phyloP scores from a whole-genome alignment of 2,329 filamentous ascomycete species.

The Sphaerostilbella broomeana region DNA sequence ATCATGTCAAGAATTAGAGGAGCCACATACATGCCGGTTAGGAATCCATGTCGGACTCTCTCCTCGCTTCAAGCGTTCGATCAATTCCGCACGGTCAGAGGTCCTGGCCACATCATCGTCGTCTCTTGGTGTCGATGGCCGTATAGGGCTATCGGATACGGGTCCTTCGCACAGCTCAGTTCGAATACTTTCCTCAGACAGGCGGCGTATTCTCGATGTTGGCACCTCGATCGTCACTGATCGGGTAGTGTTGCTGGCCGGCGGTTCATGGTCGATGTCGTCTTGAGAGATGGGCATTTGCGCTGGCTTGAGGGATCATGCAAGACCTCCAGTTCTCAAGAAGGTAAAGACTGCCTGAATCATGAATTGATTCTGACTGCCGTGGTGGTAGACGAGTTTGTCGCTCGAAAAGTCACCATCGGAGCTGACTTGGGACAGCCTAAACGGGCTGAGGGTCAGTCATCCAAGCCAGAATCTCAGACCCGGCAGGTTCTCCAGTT shows the following conservation, averaged over 20 bases:
- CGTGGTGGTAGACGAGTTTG: constrained; percentile 8
- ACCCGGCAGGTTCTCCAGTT: background rate
- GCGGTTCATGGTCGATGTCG: constrained; percentile 35
- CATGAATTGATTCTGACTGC: constrained; percentile 5
- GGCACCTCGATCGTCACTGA: constrained; percentile 15
- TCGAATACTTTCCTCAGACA: constrained; percentile 55
- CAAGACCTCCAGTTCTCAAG: constrained; percentile 14
- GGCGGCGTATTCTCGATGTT: constrained; percentile 21
- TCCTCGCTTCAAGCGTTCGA: constrained; percentile 73
- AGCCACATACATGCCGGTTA: constrained; percentile 49
- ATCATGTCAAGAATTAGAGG: background rate
- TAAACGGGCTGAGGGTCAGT: constrained; percentile 2
- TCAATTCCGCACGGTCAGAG: constrained; percentile 68
- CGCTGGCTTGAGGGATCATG: constrained; percentile 12
- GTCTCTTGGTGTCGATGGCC: constrained; percentile 18
- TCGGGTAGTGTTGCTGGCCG: constrained; percentile 15
- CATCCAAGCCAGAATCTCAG: constrained; percentile 7
- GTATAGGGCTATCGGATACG: constrained; percentile 36
- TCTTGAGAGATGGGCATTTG: constrained; percentile 55
- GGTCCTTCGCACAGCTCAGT: constrained; percentile 57
- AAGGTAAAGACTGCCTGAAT: background rate
- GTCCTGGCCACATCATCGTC: constrained; percentile 29
- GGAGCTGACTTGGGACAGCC: constrained; percentile 5
- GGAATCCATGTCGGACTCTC: constrained; percentile 71
- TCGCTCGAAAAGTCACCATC: constrained; percentile 10